Conservation (phyloP, 176 grass and related monocot genomes). For the Hordeum marinum region DNA sequence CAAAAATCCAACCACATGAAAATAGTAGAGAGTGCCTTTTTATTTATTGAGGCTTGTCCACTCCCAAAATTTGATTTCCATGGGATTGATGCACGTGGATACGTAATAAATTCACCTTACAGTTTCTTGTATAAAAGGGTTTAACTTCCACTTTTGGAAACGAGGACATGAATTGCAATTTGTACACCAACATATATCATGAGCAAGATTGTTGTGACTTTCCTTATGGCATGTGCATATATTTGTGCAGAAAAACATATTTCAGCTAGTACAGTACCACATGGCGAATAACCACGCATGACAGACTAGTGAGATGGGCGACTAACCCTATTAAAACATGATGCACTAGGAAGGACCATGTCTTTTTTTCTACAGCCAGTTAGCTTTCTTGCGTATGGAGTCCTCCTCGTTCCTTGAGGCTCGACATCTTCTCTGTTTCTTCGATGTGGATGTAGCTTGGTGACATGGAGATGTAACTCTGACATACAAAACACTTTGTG, state of each 20-base stretch:
- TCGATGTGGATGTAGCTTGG: neutral
- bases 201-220: no score
- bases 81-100: neutral
- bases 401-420: no score
- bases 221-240: no score
- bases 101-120: neutral
- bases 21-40: neutral
- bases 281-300: no score
- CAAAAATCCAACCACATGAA: neutral
- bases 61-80: neutral
- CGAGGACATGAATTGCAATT: neutral
- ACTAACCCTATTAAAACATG: no score
- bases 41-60: neutral
- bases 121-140: neutral
- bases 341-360: no score
- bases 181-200: neutral
- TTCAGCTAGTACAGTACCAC: no score
- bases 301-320: no score
- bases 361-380: no score
- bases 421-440: no score
- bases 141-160: neutral
- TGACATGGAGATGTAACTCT: neutral
- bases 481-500: neutral
- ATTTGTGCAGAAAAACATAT: no score
- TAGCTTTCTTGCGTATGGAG: no score